Conservation (phyloP, 2,329 filamentous ascomycete genomes). For the Monilinia polystroma region DNA sequence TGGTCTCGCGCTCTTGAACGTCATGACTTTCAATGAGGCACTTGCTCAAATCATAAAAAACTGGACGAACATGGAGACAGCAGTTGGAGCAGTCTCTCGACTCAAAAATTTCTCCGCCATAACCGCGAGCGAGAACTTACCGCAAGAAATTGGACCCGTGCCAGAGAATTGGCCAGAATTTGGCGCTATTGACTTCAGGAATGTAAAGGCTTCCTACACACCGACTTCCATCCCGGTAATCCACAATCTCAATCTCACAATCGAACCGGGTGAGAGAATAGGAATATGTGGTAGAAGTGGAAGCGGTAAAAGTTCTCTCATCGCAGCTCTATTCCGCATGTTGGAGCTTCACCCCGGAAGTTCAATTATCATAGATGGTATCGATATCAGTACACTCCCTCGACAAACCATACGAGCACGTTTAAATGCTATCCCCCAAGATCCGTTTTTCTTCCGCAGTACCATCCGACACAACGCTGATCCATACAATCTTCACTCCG, state of each 20-base stretch:
- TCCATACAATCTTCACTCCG: conserved; percentile 42
- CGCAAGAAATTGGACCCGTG: conserved; percentile 24
- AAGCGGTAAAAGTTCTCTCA: conserved; percentile 47
- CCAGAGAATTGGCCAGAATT: conserved; percentile 32
- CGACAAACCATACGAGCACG: conserved; percentile 48
- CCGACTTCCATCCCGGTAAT: conserved; percentile 29
- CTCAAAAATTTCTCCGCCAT: conserved; percentile 27
- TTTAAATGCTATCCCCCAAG: conserved; percentile 47
- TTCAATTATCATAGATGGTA: conserved; percentile 48
- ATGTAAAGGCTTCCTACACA: conserved; percentile 39
- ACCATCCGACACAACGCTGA: conserved; percentile 51
- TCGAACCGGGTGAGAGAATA: conserved; percentile 52
- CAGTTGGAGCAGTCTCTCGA: conserved; percentile 34
- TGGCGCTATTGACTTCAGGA: conserved; percentile 41
- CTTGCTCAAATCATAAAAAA: conserved; percentile 32
- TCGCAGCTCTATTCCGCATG: conserved; percentile 51
- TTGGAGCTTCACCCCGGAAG: conserved; percentile 44
- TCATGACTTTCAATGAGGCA: conserved; percentile 35
- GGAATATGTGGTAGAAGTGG: conserved; percentile 49
- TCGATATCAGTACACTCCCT: conserved; percentile 48
- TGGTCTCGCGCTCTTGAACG: conserved; percentile 38
- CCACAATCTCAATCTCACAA: conserved; percentile 45
- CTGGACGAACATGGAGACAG: conserved; percentile 38
- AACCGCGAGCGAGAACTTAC: conserved; percentile 29
- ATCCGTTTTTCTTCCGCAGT: conserved; percentile 50